Evolutionary conservation across 768 basidiomycete genomes (phyloP).

Genomic region (Trametes meyenii): DNA sequence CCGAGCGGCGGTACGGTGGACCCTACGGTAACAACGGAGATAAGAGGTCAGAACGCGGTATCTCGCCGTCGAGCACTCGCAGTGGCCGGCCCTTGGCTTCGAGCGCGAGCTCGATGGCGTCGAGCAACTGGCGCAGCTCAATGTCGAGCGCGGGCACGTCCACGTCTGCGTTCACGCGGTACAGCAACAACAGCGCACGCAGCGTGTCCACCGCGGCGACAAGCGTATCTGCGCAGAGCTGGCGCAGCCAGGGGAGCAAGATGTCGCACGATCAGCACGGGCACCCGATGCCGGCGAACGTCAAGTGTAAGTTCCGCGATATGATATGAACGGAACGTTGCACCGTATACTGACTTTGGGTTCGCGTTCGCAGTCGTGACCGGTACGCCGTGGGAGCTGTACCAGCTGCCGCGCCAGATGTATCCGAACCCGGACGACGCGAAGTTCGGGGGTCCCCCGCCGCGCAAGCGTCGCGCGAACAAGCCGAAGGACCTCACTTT

Average conservation of each 20-base stretch:
- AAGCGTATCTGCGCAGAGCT: conserved; percentile 73
- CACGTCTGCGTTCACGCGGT: conserved; percentile 74
- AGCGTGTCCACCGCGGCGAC: conserved; percentile 83
- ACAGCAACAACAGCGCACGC: conserved; percentile 68
- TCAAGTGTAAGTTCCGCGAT: conserved; percentile 68
- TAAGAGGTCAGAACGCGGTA: conserved; percentile 30
- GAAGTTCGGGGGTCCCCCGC: conserved; percentile 57
- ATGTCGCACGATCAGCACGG: conserved; percentile 14
- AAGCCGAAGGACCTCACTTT: conserved; percentile 68
- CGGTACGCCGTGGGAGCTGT: conserved; percentile 77
- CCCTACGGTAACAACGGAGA: conserved; percentile 8
- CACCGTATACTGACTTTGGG: conserved; percentile 12
- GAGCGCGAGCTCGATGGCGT: conserved; percentile 63
- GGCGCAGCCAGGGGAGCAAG: conserved; percentile 51
- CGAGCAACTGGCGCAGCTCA: conserved; percentile 80
- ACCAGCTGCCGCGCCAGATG: conserved; percentile 67
- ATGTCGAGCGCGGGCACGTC: conserved; percentile 57
- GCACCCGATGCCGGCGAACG: conserved; percentile 48
- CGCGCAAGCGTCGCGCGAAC: conserved; percentile 57
- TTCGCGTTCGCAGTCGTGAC: conserved; percentile 56
- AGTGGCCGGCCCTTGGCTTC: conserved; percentile 55
- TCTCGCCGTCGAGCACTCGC: conserved; percentile 60
- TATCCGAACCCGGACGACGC: conserved; percentile 64
- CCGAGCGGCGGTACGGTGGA: conserved; percentile 22
- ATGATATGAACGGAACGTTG: neutral